Base-by-base conservation (phyloP, 371 early-diverging fungal genomes). In the Massospora cicadina region DNA sequence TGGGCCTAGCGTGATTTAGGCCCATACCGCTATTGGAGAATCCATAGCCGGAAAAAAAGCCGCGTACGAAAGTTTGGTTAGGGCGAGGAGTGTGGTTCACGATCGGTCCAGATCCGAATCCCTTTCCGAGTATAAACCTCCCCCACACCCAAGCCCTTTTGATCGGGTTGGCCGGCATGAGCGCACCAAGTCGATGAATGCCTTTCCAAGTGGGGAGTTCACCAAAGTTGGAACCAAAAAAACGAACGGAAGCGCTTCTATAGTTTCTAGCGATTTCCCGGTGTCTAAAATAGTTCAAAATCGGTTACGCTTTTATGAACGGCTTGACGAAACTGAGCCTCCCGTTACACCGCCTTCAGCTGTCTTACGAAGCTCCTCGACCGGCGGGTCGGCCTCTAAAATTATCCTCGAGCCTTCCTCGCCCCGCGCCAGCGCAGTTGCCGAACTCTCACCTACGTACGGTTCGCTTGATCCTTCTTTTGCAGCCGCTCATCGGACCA, bases 1-100 rank as follows among this genome's bases (percentile, higher is more conserved):
- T 62, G 21, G 32, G 13, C 12, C 26, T 57, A 23, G n/a, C 7
- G 13, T 25, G 25, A 12, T 60, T 33, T 62, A 62, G 62, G 28
- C 62, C 21, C 62, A 31, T 33, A 17, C 32, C 5, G 62, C 62
- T 23, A 5, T 62, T 2, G 62, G 62, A 23, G 2, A 27, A 2
- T 62, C 62, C 7, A 62, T 62, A 12, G 21, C 33, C 43, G 30
- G 30, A 10, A 62, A 62, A 33, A 62, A 62, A 26, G 62, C 62
- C 12, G 62, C 62, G n/a, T 62, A 62, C 27, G 62, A 62, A 33
- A 62, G 62, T 31, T 26, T 62, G 53, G 62, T 62, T 33, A 62
- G 53, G 24, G 62, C 62, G 5, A 31, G 62, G 24, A 28, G 17
- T 43, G 43, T 5, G 17, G 43, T 17, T 43, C 43, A 43, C 10